phyloP scores from a whole-genome alignment of 768 basidiomycete species.

The Hypsizygus marmoreus region DNA sequence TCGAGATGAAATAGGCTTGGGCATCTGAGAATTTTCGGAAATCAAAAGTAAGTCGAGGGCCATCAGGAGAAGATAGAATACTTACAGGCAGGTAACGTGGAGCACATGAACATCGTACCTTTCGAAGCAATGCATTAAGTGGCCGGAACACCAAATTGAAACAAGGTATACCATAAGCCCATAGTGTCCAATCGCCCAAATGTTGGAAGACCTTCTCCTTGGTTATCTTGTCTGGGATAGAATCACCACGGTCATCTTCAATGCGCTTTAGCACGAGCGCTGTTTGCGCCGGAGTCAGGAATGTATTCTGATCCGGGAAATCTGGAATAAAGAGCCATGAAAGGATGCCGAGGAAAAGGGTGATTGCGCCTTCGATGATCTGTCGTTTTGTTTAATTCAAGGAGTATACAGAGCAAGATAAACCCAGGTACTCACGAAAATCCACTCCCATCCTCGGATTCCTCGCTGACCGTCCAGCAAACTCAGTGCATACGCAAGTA shows the following conservation, averaged over 20 bases:
- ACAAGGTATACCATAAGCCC: conserved; percentile 41
- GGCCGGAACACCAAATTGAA: neutral
- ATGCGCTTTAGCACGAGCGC: conserved; percentile 45
- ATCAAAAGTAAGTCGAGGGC: neutral
- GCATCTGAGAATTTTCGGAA: conserved; percentile 27
- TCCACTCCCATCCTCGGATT: conserved; percentile 52
- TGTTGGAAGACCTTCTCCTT: conserved; percentile 36
- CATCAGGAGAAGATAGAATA: neutral
- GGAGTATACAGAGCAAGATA: neutral
- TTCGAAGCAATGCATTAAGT: conserved; percentile 1
- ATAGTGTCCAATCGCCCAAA: conserved; percentile 47
- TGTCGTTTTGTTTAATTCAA: conserved; percentile 15
- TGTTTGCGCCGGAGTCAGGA: conserved; percentile 45
- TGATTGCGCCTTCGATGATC: conserved; percentile 49
- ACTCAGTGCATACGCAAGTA: conserved; percentile 45
- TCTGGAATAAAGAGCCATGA: conserved; percentile 46
- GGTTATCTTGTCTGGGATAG: conserved; percentile 44
- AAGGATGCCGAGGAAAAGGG: conserved; percentile 40
- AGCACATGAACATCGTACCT: conserved; percentile 48
- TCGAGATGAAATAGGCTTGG: conserved; percentile 47
- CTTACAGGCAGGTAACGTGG: conserved; percentile 45
- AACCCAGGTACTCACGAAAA: conserved; percentile 37
- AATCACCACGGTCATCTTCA: conserved; percentile 53
- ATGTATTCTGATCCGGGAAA: conserved; percentile 49
- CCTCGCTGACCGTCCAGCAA: conserved; percentile 39